phyloP scores from a whole-genome alignment of 2,329 filamentous ascomycete species.

The Alternaria conjuncta region DNA sequence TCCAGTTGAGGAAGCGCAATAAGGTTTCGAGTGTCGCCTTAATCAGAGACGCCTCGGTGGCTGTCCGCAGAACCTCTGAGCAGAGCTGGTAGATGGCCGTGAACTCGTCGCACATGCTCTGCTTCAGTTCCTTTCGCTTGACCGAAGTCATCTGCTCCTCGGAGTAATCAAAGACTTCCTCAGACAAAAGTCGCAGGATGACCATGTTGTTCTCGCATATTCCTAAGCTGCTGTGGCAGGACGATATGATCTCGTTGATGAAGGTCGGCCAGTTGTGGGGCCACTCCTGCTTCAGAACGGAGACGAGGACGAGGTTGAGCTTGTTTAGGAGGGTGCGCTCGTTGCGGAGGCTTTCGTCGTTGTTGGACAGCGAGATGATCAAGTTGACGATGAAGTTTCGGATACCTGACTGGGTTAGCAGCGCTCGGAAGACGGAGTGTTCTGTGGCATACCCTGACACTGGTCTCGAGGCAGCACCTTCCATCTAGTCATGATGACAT shows the following conservation, averaged over 20 bases:
- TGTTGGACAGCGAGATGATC: slow-evolving; percentile 91
- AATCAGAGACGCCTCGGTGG: slow-evolving; percentile 85
- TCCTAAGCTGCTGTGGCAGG: slow-evolving; percentile 91
- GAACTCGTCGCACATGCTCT: slow-evolving; percentile 98
- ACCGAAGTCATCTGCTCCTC: slow-evolving; percentile 99
- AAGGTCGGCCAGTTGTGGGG: slow-evolving; percentile 99
- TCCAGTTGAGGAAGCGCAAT: slow-evolving; percentile 98
- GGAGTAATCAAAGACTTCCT: slow-evolving; percentile 99
- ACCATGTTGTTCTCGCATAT: slow-evolving; percentile 99
- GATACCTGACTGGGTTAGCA: slow-evolving; percentile 69
- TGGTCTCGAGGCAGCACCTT: slow-evolving; percentile 96
- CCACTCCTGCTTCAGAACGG: slow-evolving; percentile 99
- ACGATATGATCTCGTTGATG: slow-evolving; percentile 98
- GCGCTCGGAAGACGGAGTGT: background rate
- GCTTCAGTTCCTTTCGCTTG: slow-evolving; percentile 95
- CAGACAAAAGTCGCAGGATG: slow-evolving; percentile 90
- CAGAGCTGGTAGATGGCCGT: slow-evolving; percentile 98
- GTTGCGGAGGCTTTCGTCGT: slow-evolving; percentile 83
- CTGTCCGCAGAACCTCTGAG: slow-evolving; percentile 90
- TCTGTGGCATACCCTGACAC: slow-evolving; percentile 76
- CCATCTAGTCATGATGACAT: slow-evolving; percentile 99
- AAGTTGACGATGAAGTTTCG: slow-evolving; percentile 99
- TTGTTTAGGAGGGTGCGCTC: slow-evolving; percentile 96
- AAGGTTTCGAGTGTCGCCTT: slow-evolving; percentile 97
- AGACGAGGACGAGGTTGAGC: slow-evolving; percentile 95